Evolutionary conservation across 2,329 filamentous ascomycete genomes (phyloP), one percentile per base, ranked within the genome.

Genomic region (Penicillium freii): DNA sequence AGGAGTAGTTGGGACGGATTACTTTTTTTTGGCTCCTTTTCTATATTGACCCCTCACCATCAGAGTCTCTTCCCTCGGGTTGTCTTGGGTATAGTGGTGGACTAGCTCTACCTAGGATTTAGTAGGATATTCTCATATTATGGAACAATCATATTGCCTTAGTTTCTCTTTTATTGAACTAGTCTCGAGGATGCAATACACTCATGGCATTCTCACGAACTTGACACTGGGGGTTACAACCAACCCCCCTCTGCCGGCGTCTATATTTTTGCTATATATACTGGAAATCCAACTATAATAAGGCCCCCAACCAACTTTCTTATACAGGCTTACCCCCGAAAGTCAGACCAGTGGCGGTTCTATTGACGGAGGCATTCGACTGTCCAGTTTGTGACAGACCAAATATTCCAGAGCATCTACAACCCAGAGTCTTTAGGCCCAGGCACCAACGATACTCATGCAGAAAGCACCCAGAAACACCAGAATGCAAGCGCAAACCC

Each of bases 381-480:
- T n/a, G 19, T 34, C 15, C 13, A 17, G 8, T 15, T 17, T 47
- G 15, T 5, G n/a, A 25, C 27, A 19, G 10, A 27, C 15, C 13
- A 33, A 19, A 21, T 21, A n/a, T 23, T 15, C n/a, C 4, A 23
- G n/a, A 36, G 8, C 29, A 45, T 10, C 21, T 11, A 21, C 4
- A 38, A 2, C 17, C 5, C 3, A 4, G 2, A 11, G 15, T 7
- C 15, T n/a, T 71, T 73, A 90, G 10, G 87, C 88, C 81, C 89
- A 90, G 9, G 87, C 88, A 0, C 88, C 88, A 0, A 91, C 87
- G 15, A 85, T 71, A 34, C 87, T 87, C 88, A 91, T 91, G 50
- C 88, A 77, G 50, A 81, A 75, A 0, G 88, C 86, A 0, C 88
- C 88, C 1, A 77, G 76, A 29, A 87, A 78, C 2, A 91, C 87